These are phyloP conservation scores for Clavaria fumosa DNA, from an alignment of 768 basidiomycete species.

Conservation along the genomic window DNA sequence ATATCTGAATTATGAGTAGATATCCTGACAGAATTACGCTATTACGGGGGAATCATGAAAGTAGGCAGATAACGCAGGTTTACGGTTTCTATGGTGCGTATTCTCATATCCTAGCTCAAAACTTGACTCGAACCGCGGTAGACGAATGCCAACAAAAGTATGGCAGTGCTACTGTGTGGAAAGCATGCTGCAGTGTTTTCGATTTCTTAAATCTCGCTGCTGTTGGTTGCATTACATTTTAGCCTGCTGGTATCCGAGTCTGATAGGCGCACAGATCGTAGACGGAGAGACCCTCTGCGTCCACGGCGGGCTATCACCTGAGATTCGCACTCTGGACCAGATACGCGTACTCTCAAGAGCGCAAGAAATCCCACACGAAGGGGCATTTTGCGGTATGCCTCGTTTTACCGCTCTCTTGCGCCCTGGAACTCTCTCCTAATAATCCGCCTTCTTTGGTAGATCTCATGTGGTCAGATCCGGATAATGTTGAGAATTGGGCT, in stretches of 20 bases:
- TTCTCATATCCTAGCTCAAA: neutral
- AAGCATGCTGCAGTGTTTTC: conserved; percentile 92
- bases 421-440: neutral
- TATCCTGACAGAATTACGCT: conserved; percentile 90
- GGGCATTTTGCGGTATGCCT: conserved; percentile 80
- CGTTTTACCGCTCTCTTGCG: neutral
- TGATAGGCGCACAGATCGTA: conserved; percentile 50
- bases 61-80: conserved; percentile 93
- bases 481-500: conserved; percentile 92
- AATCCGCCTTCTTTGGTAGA: conserved; percentile 5
- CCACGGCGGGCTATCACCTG: conserved; percentile 91
- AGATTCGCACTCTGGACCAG: conserved; percentile 89
- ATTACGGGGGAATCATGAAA: conserved; percentile 91
- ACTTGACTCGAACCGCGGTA: conserved; percentile 15
- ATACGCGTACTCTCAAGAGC: conserved; percentile 83
- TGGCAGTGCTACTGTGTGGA: conserved; percentile 91
- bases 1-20: conserved; percentile 23
- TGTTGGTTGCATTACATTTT: conserved; percentile 27
- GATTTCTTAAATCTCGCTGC: conserved; percentile 93
- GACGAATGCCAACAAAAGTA: conserved; percentile 99
- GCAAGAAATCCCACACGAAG: conserved; percentile 98
- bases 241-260: neutral
- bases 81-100: conserved; percentile 92
- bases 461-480: conserved; percentile 97
- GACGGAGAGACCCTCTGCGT: conserved; percentile 89